phyloP scores from a whole-genome alignment of 805 yeast species.

The Zygosaccharomyces pseudorouxii region DNA sequence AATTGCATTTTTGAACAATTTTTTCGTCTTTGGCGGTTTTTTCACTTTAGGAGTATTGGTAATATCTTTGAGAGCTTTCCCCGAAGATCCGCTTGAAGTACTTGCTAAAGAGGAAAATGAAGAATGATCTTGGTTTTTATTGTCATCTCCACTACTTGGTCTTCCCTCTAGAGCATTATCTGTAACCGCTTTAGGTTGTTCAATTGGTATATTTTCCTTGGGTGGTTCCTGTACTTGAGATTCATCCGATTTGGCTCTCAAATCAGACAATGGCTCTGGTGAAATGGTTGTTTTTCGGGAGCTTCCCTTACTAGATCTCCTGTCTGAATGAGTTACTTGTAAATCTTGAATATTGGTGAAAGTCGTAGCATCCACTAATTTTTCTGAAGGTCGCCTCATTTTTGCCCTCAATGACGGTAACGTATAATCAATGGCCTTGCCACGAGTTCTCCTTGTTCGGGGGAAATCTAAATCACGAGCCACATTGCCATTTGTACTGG shows the following conservation, averaged over 20 bases:
- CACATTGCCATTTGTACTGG: constrained; percentile 27
- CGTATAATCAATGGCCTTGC: constrained; percentile 59
- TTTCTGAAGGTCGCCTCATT: constrained; percentile 61
- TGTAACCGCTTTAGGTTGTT: background rate
- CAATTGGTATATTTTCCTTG: background rate
- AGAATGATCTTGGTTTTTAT: background rate
- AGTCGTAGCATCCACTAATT: constrained; percentile 57
- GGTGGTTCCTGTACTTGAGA: background rate
- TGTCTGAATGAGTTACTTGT: constrained; percentile 23
- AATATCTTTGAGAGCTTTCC: constrained; percentile 14
- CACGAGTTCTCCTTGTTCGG: constrained; percentile 46
- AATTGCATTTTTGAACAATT: constrained; percentile 31
- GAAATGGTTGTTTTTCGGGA: constrained; percentile 7
- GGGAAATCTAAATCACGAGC: constrained; percentile 17
- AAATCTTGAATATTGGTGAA: constrained; percentile 33
- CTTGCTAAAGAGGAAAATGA: background rate
- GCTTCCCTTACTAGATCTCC: constrained; percentile 5
- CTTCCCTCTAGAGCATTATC: background rate
- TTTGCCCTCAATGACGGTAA: constrained; percentile 63
- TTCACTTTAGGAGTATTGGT: constrained; percentile 19
- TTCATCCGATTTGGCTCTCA: background rate
- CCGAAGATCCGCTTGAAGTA: background rate
- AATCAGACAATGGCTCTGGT: constrained; percentile 2
- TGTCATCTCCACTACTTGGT: background rate
- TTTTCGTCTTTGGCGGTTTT: constrained; percentile 17